Evolutionary conservation across 306 rosid genomes (phyloP).

Genomic region (Herpetospermum pedunculosum): DNA sequence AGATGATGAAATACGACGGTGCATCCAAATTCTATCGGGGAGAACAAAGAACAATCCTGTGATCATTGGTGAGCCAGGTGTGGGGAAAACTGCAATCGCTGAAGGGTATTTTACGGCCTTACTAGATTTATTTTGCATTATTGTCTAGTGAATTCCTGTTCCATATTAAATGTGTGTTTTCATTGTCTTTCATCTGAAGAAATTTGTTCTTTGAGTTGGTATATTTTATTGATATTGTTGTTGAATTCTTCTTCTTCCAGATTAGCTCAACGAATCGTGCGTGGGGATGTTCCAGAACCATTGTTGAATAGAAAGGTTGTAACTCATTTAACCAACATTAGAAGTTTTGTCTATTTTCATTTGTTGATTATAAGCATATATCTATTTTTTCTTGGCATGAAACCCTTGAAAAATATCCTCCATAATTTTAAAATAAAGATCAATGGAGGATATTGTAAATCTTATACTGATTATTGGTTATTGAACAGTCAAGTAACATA

Average conservation of each 20-base stretch:
- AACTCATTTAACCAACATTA: neutral
- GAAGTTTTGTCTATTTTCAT: neutral
- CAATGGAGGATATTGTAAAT: neutral
- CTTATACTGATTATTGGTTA: neutral
- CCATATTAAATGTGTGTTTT: neutral
- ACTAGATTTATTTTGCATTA: neutral
- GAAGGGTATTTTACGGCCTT: conserved; percentile 63
- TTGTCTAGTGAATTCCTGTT: neutral
- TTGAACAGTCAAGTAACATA: neutral
- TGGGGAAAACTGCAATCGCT: conserved; percentile 96
- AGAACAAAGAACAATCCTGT: conserved; percentile 96
- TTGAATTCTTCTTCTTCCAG: conserved; percentile 26
- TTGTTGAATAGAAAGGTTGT: conserved; percentile 75
- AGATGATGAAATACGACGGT: conserved; percentile 92
- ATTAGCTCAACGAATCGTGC: conserved; percentile 92
- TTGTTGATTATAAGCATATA: neutral
- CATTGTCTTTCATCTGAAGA: neutral
- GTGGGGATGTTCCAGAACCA: conserved; percentile 98
- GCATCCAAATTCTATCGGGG: conserved; percentile 84
- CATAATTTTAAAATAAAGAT: neutral
- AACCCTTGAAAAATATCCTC: neutral
- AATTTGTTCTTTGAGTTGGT: neutral
- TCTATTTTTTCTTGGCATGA: neutral
- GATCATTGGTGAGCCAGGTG: conserved; percentile 98
- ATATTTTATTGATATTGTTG: neutral